Conservation (phyloP, 148 eudicot genomes). For the Rhododendron kiyosumense region DNA sequence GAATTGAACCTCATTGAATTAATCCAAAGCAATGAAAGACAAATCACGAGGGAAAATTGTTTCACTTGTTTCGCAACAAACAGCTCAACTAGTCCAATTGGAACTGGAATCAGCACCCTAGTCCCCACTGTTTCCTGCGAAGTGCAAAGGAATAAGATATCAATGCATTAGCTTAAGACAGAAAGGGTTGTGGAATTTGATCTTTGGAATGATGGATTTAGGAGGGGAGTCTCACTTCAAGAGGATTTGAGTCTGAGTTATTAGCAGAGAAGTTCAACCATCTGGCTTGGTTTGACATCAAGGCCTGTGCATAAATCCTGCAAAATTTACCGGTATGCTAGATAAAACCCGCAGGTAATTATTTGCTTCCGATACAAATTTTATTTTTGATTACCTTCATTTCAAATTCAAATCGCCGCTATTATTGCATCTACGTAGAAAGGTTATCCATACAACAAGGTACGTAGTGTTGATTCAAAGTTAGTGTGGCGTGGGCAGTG, state of each 20-base stretch:
- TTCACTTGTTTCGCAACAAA: conserved; percentile 77
- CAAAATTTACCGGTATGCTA: neutral
- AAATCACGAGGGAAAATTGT: neutral
- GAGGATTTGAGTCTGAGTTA: conserved; percentile 32
- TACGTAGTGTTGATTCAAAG: too few species aligned
- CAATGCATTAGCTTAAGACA: neutral
- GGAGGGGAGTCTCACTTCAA: conserved; percentile 28
- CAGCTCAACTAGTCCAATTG: conserved; percentile 73
- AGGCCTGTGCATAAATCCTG: conserved; percentile 64
- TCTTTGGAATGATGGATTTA: neutral
- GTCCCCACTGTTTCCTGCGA: conserved; percentile 64
- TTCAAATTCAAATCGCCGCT: neutral
- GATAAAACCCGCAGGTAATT: neutral
- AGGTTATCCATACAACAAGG: too few species aligned
- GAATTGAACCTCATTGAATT: neutral
- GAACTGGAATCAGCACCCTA: conserved; percentile 64
- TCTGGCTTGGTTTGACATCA: conserved; percentile 66
- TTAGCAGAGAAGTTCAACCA: conserved; percentile 62
- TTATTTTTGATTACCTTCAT: neutral
- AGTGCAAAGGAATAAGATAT: conserved; percentile 16
- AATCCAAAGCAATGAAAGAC: neutral
- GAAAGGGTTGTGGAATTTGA: neutral
- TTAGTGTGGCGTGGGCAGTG: too few species aligned
- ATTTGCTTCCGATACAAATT: neutral
- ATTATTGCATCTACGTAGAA: neutral